Evolutionary conservation across 352 stramenopile genomes (phyloP).

Genomic region (Thalassiosira exigua): DNA sequence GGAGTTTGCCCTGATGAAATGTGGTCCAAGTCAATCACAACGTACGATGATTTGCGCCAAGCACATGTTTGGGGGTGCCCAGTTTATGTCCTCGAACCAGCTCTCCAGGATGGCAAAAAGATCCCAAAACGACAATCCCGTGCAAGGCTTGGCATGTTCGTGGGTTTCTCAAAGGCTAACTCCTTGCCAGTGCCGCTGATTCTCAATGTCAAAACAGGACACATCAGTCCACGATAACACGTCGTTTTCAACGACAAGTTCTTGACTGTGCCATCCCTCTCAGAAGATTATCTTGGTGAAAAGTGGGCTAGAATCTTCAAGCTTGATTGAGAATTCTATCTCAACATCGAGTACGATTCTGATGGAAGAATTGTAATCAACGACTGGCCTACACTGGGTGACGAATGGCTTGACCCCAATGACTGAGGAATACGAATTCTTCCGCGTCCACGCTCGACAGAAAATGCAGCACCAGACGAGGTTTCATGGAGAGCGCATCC

Average conservation of each 20-base stretch:
- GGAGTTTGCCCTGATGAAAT: conserved; percentile 2
- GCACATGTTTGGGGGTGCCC: not conserved
- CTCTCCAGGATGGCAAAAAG: conserved; percentile 25
- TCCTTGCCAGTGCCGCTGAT: conserved; percentile 47
- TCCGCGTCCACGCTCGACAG: no score
- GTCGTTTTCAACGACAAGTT: conserved; percentile 50
- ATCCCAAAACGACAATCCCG: conserved; percentile 50
- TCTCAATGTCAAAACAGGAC: conserved; percentile 44
- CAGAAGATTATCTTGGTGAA: not conserved
- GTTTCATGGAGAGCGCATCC: no score
- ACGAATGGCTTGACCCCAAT: not conserved
- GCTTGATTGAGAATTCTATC: no score
- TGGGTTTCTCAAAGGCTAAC: conserved; percentile 55
- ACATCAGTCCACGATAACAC: conserved; percentile 61
- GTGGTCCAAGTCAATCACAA: not conserved
- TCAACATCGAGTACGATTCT: no score
- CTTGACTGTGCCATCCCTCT: not conserved
- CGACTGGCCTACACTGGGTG: not conserved
- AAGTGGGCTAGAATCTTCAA: not conserved
- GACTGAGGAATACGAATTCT: not conserved
- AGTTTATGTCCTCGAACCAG: conserved; percentile 13
- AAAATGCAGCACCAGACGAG: no score
- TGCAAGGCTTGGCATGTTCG: conserved; percentile 45
- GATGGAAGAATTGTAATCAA: not conserved
- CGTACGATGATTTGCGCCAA: not conserved